A percentile compares a stretch with the other conserved stretches of the same genome.
Conservation (phyloP, 345 rosid species). For the Bruguiera parviflora region DNA sequence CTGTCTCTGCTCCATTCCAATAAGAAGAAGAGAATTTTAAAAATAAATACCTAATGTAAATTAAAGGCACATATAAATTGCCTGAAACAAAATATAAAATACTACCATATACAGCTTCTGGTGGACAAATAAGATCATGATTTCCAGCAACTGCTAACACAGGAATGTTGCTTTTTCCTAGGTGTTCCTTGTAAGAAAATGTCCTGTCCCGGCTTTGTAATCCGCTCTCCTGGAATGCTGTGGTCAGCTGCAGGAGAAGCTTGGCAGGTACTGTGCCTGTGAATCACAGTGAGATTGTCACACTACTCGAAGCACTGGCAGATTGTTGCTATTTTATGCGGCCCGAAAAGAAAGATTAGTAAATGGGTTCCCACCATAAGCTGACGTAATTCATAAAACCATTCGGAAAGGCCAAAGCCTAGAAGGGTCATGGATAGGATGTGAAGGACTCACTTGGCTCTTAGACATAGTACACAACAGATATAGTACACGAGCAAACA, state of each 20-base stretch:
- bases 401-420: not conserved
- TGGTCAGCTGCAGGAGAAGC: constrained; percentile 65
- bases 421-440: not conserved
- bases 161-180: constrained; percentile 65
- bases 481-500: too few relatives aligned
- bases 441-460: too few relatives aligned
- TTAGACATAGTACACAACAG: too few relatives aligned
- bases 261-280: constrained; percentile 73
- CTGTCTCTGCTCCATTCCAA: constrained; percentile 59
- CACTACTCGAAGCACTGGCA: not conserved
- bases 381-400: too few relatives aligned
- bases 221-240: constrained; percentile 61
- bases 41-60: not conserved
- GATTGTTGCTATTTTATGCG: not conserved
- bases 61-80: not conserved
- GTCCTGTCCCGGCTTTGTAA: constrained; percentile 53
- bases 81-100: not conserved
- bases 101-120: constrained; percentile 79
- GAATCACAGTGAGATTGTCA: constrained; percentile 8
- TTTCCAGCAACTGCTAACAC: constrained; percentile 79
- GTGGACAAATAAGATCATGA: constrained; percentile 76
- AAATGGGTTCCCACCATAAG: too few relatives aligned
- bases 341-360: not conserved
- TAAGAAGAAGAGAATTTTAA: not conserved
- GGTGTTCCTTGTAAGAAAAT: constrained; percentile 66